phyloP scores from a whole-genome alignment of 805 yeast species.

The Teunomyces atbi region DNA sequence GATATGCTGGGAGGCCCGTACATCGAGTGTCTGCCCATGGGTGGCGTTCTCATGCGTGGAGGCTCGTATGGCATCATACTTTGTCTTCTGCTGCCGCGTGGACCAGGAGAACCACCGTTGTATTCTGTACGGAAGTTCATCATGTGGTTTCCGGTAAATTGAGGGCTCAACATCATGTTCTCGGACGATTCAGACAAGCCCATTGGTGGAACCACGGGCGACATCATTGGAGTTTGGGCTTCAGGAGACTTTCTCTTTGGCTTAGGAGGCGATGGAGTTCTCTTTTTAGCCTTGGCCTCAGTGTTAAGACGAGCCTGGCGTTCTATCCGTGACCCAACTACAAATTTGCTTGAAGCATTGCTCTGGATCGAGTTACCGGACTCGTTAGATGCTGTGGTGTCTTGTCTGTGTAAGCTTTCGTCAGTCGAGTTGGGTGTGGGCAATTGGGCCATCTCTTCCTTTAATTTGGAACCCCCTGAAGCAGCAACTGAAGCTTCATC shows the following conservation, averaged over 20 bases:
- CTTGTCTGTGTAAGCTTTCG: slow-evolving; percentile 11
- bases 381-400: slow-evolving; percentile 7
- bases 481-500: neutral
- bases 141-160: slow-evolving; percentile 14
- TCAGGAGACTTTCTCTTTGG: slow-evolving; percentile 4
- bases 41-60: slow-evolving; percentile 1
- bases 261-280: neutral
- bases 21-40: slow-evolving; percentile 6
- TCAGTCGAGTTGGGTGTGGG: slow-evolving; percentile 15
- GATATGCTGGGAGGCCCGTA: slow-evolving; percentile 8
- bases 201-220: slow-evolving; percentile 7
- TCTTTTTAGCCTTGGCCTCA: slow-evolving; percentile 1
- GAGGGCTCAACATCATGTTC: slow-evolving; percentile 8
- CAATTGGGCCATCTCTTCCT: slow-evolving; percentile 11
- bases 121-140: slow-evolving; percentile 15
- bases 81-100: slow-evolving; percentile 14
- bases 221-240: slow-evolving; percentile 1
- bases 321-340: neutral
- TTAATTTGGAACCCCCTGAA: neutral
- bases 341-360: slow-evolving; percentile 26
- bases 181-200: slow-evolving; percentile 4
- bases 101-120: slow-evolving; percentile 5
- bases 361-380: slow-evolving; percentile 34
- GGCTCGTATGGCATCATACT: slow-evolving; percentile 10
- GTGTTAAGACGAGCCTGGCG: neutral